Evolutionary conservation across 441 rosid genomes (phyloP).

Genomic region (Mallotus japonicus): DNA sequence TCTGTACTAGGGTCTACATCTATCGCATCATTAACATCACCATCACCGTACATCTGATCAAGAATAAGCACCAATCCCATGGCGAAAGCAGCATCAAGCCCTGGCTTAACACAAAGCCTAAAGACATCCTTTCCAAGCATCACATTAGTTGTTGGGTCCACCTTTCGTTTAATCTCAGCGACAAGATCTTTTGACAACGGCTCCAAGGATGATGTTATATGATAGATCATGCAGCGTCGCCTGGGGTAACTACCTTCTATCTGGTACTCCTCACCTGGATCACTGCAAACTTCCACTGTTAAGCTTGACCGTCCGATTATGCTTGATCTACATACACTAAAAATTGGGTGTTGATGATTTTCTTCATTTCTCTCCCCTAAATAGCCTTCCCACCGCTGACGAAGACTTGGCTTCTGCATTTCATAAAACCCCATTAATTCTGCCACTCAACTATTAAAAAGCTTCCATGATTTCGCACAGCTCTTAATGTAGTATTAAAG

Average conservation of each 20-base stretch:
- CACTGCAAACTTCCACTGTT: conserved; percentile 25
- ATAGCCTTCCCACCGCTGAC: conserved; percentile 40
- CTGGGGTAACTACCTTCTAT: conserved; percentile 29
- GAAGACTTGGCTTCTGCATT: conserved; percentile 38
- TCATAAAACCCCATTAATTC: no score
- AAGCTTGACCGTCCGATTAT: conserved; percentile 37
- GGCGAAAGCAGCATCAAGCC: conserved; percentile 41
- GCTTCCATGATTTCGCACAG: no score
- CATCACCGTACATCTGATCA: conserved; percentile 36
- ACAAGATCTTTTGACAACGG: conserved; percentile 24
- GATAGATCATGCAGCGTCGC: conserved; percentile 22
- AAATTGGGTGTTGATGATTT: conserved; percentile 23
- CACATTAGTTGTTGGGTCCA: conserved; percentile 33
- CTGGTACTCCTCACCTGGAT: conserved; percentile 35
- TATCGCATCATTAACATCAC: not conserved
- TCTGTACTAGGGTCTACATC: conserved; percentile 5
- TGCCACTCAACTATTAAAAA: no score
- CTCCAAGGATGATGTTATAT: not conserved
- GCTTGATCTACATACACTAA: conserved; percentile 31
- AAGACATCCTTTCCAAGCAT: conserved; percentile 40
- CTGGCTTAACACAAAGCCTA: conserved; percentile 26
- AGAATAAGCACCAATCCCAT: conserved; percentile 42
- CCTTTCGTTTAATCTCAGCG: conserved; percentile 41
- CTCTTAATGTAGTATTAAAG: no score
- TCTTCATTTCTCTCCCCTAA: conserved; percentile 28